These are phyloP conservation scores for Quercus aquifolioides DNA, from an alignment of 306 rosid genomes.

Conservation along the genomic window DNA sequence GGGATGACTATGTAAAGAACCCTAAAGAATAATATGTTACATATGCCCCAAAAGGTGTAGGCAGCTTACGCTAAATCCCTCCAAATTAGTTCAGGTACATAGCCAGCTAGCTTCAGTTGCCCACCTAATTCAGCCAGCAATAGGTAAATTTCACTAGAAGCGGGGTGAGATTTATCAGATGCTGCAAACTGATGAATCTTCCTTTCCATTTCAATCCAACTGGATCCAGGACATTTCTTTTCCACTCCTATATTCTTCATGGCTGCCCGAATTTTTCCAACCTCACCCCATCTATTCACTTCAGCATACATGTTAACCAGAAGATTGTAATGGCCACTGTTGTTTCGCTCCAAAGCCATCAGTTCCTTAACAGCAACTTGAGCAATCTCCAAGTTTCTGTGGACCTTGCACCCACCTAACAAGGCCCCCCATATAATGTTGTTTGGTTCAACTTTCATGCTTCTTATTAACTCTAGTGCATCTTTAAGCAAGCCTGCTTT, in stretches of 20 bases:
- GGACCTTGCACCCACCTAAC: constrained; percentile 74
- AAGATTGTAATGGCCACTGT: too few relatives aligned
- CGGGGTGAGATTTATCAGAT: constrained; percentile 54
- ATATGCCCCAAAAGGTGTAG: neutral
- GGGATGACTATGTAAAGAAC: neutral
- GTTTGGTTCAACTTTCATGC: constrained; percentile 58
- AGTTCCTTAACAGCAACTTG: constrained; percentile 44
- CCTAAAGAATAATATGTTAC: neutral
- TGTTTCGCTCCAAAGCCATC: constrained; percentile 12
- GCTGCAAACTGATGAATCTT: constrained; percentile 38
- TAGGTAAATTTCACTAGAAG: constrained; percentile 39
- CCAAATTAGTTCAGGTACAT: constrained; percentile 15
- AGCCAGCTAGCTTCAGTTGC: constrained; percentile 34
- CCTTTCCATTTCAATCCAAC: constrained; percentile 64
- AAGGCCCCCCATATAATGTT: constrained; percentile 78
- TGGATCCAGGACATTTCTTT: constrained; percentile 69
- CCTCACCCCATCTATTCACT: constrained; percentile 61
- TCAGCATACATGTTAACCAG: constrained; percentile 36
- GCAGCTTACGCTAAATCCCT: neutral
- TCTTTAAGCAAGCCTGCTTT: constrained; percentile 73
- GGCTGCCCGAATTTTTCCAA: constrained; percentile 41
- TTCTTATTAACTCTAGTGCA: constrained; percentile 57
- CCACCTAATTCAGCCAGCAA: constrained; percentile 51
- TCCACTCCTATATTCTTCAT: constrained; percentile 71
- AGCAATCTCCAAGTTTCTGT: constrained; percentile 53